Base-by-base conservation (phyloP, 768 basidiomycete species). In the Chlorophyllum brunneum region DNA sequence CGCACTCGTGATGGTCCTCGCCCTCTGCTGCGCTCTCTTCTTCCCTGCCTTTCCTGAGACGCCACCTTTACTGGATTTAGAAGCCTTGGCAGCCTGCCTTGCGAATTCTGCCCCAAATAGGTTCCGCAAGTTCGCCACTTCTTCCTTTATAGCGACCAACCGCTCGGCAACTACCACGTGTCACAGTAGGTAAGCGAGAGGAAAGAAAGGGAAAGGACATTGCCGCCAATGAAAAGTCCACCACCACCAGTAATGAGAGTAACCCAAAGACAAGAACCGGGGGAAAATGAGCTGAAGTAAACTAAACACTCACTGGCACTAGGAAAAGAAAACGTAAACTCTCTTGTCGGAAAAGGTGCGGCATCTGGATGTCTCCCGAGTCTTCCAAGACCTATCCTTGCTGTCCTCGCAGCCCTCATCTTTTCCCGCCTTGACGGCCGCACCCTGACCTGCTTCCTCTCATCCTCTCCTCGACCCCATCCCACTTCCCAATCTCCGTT, bases 71-170 rank as follows among this genome's bases (percentile, higher is more conserved):
- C 59, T 29, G 56, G 53, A 68, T 58, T 81, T 82, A 23, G 76
- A 77, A 16, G 78, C 80, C 59, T 79, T 85, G 10, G 75, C 74
- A 2, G 85, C 83, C 61, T 91, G 87, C 30, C 84, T 73, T 18
- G 81, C 79, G 34, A 92, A 72, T 69, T 92, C 91, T 13, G 71
- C 75, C 65, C 89, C 86, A 59, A 92, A 88, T 54, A 81, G 80
- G 46, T 74, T 75, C 33, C 85, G 82, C 41, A 91, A 72, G 48
- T 72, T 69, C 4, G 78, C 69, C 33, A 87, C 85, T 69, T 91
- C 86, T 59, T 81, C 78, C 63, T 83, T 81, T 4, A 83, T 86
- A 39, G 81, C 77, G 47, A 78, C 67, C 57, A 88, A 74, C 46
- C 89, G 82, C 55, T 89, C 85, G 54, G 85, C 81, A 50, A 88